A percentile compares a stretch with the other conserved stretches of the same genome.
Conservation (phyloP, 306 rosid species). For the Pueraria montana region DNA sequence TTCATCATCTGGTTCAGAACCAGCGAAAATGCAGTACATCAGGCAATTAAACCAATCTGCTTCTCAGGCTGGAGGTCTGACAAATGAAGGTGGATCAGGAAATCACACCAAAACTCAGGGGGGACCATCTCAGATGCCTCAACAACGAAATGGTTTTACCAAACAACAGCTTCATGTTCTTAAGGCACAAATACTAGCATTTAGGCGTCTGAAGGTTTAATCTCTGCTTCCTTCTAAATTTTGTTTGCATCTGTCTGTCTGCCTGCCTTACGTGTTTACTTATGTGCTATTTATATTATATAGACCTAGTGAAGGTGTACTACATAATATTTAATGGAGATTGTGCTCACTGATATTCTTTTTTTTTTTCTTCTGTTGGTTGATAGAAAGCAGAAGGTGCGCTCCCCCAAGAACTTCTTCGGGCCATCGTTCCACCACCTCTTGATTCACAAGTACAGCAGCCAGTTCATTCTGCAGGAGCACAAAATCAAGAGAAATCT, state of each 20-base stretch:
- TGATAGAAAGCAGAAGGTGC: constrained; percentile 92
- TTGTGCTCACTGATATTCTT: constrained; percentile 44
- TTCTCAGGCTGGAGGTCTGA: constrained; percentile 66
- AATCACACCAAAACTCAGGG: constrained; percentile 61
- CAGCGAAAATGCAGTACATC: constrained; percentile 61
- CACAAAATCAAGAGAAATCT: constrained; percentile 71
- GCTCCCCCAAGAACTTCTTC: constrained; percentile 95
- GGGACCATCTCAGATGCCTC: constrained; percentile 69
- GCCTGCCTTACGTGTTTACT: constrained; percentile 5
- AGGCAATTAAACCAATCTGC: constrained; percentile 74
- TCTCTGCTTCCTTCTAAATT: constrained; percentile 40
- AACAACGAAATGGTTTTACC: constrained; percentile 74
- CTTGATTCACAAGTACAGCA: constrained; percentile 80
- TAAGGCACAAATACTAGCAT: constrained; percentile 96
- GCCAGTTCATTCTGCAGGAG: constrained; percentile 68
- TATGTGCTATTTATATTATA: constrained; percentile 32
- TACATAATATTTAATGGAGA: constrained; percentile 40
- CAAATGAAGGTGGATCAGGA: constrained; percentile 70
- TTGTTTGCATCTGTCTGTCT: neutral
- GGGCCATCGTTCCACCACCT: constrained; percentile 89
- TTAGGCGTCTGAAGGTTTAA: constrained; percentile 93
- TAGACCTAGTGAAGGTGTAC: constrained; percentile 27
- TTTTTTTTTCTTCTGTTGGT: constrained; percentile 46
- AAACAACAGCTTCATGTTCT: constrained; percentile 94
- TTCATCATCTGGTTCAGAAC: constrained; percentile 64